Evolutionary conservation across 2,329 filamentous ascomycete species (phyloP).

Genomic region (Harringtonia lauricola): DNA sequence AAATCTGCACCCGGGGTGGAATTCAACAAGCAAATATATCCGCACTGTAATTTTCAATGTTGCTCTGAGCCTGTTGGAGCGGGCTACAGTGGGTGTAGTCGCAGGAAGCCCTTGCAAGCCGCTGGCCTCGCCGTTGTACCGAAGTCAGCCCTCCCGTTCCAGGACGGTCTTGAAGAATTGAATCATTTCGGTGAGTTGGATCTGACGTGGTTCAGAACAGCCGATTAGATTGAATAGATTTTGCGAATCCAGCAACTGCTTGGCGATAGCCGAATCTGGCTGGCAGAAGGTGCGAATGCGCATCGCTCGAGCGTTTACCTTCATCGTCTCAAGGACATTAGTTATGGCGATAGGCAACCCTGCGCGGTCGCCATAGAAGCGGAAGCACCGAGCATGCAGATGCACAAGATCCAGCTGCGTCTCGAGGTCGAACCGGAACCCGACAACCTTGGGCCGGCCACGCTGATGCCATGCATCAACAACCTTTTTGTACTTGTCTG

Average conservation of each 20-base stretch:
- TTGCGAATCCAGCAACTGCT: slow-evolving; percentile 44
- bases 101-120: background rate
- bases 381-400: slow-evolving; percentile 39
- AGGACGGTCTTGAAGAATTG: slow-evolving; percentile 43
- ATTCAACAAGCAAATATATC: no score
- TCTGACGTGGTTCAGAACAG: slow-evolving; percentile 29
- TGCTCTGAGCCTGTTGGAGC: no score
- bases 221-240: slow-evolving; percentile 38
- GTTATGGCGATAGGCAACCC: slow-evolving; percentile 29
- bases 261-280: slow-evolving; percentile 45
- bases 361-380: slow-evolving; percentile 39
- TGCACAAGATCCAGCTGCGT: slow-evolving; percentile 45
- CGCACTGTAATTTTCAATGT: no score
- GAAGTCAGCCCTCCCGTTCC: slow-evolving; percentile 28
- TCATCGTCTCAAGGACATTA: slow-evolving; percentile 40
- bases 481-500: slow-evolving; percentile 38
- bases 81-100: background rate
- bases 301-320: slow-evolving; percentile 39
- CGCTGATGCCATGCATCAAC: slow-evolving; percentile 39
- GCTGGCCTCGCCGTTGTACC: no score
- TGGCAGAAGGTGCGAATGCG: slow-evolving; percentile 45
- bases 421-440: slow-evolving; percentile 49
- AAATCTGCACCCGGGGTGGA: no score
- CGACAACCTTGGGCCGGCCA: slow-evolving; percentile 42
- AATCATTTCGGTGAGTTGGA: slow-evolving; percentile 36